Percentiles rank a stretch among this genome's conserved stretches.
These are phyloP conservation scores for Vitis rotundifolia DNA, from an alignment of 164 flowering plant species.

Conservation along the genomic window DNA sequence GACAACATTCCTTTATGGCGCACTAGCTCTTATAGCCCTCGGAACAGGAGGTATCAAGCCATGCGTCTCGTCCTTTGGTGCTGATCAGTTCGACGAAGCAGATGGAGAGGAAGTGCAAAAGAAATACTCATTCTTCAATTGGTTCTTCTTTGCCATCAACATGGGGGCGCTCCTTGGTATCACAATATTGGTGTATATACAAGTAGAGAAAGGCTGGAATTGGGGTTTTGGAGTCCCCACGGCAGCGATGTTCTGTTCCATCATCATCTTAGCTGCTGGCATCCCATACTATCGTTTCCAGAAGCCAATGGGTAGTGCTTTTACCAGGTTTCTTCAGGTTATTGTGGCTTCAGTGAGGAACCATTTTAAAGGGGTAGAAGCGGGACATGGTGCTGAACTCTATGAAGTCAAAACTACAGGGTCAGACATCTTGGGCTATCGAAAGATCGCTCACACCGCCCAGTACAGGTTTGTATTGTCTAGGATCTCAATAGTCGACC, in stretches of 20 bases:
- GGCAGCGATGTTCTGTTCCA: slow-evolving; percentile 31
- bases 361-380: slow-evolving; percentile 38
- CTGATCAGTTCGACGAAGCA: slow-evolving; percentile 64
- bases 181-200: slow-evolving; percentile 53
- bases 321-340: slow-evolving; percentile 74
- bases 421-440: slow-evolving; percentile 58
- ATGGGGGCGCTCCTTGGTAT: slow-evolving; percentile 63
- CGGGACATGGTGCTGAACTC: slow-evolving; percentile 20
- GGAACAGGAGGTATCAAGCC: slow-evolving; percentile 72
- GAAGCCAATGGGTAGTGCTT: slow-evolving; percentile 74
- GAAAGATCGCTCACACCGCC: slow-evolving; percentile 49
- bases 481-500: not conserved
- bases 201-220: slow-evolving; percentile 45
- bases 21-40: slow-evolving; percentile 60
- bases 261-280: slow-evolving; percentile 42
- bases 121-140: slow-evolving; percentile 68
- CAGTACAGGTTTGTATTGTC: slow-evolving; percentile 45
- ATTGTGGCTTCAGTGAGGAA: slow-evolving; percentile 45
- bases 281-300: slow-evolving; percentile 46
- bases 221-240: slow-evolving; percentile 69
- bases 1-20: slow-evolving; percentile 39
- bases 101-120: slow-evolving; percentile 49
- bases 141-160: slow-evolving; percentile 85
- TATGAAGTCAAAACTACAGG: slow-evolving; percentile 51
- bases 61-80: slow-evolving; percentile 59